Percentiles rank a stretch among this genome's conserved stretches.
Conservation (phyloP, 2,329 filamentous ascomycete genomes). For the Chalaropsis ovoidea region DNA sequence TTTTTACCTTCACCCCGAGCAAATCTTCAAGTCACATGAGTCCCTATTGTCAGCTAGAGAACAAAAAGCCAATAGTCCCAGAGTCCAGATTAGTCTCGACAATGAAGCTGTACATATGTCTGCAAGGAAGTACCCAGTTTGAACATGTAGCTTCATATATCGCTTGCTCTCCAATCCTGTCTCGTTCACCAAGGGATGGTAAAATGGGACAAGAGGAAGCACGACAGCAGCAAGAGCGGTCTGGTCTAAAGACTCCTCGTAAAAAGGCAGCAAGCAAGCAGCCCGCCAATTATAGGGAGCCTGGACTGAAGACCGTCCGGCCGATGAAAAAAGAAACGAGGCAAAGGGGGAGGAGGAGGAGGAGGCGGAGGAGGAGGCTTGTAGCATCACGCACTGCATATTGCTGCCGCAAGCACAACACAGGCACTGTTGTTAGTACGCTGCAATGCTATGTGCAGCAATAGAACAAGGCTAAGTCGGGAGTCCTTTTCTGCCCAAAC, state of each 20-base stretch:
- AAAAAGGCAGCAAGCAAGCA: too few relatives aligned
- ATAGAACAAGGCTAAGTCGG: background rate
- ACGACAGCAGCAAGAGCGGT: background rate
- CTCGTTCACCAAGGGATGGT: background rate
- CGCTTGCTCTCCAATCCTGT: background rate
- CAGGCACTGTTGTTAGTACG: background rate
- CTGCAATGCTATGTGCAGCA: background rate
- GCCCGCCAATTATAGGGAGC: background rate
- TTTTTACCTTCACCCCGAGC: background rate
- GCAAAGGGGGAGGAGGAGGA: background rate
- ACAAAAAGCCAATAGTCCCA: background rate
- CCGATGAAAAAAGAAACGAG: background rate
- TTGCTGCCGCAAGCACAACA: background rate
- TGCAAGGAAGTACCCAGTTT: constrained; percentile 1
- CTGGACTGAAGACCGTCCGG: background rate
- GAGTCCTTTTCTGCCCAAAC: background rate
- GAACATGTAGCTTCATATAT: background rate
- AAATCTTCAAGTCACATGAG: background rate
- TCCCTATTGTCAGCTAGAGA: background rate
- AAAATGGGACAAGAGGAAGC: constrained; percentile 12
- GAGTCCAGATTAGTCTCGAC: background rate
- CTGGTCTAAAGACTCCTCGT: background rate
- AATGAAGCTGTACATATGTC: background rate
- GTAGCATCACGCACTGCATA: background rate
- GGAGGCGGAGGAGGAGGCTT: background rate